A percentile compares a stretch with the other conserved stretches of the same genome.
phyloP scores from a whole-genome alignment of 2,329 filamentous ascomycete genomes.

The Mycosphaerella arachidis region DNA sequence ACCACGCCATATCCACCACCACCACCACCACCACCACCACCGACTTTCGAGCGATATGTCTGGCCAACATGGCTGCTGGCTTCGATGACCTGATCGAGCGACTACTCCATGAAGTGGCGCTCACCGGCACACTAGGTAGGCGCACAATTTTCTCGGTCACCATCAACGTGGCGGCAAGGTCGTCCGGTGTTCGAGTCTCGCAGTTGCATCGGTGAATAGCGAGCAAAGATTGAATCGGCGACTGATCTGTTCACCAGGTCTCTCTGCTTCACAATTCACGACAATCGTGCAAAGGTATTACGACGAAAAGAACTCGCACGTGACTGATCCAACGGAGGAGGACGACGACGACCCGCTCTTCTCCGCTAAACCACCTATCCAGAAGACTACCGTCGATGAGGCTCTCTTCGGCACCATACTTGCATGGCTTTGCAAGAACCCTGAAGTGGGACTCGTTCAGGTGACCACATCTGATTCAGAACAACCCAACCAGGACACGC shows the following conservation, averaged over 20 bases:
- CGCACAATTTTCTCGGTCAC: slow-evolving; percentile 14
- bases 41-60: slow-evolving; percentile 8
- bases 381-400: slow-evolving; percentile 40
- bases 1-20: neutral
- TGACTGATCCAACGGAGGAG: neutral
- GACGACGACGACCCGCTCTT: slow-evolving; percentile 23
- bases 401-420: slow-evolving; percentile 52
- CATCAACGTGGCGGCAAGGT: neutral
- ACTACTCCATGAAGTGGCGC: slow-evolving; percentile 55
- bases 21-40: neutral
- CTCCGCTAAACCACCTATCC: slow-evolving; percentile 21
- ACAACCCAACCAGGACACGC: slow-evolving; percentile 39
- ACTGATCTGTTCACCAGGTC: slow-evolving; percentile 29
- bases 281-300: slow-evolving; percentile 38
- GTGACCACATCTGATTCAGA: slow-evolving; percentile 31
- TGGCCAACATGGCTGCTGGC: slow-evolving; percentile 35
- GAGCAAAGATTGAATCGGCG: neutral
- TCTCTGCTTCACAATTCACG: slow-evolving; percentile 39
- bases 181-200: slow-evolving; percentile 9
- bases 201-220: neutral
- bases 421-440: slow-evolving; percentile 53
- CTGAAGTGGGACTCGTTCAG: slow-evolving; percentile 51
- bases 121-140: slow-evolving; percentile 56
- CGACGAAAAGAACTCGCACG: slow-evolving; percentile 20
- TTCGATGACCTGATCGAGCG: slow-evolving; percentile 56